A percentile compares a stretch with the other conserved stretches of the same genome.
phyloP scores from a whole-genome alignment of 2,329 filamentous ascomycete genomes.

The Penicillium sp. region DNA sequence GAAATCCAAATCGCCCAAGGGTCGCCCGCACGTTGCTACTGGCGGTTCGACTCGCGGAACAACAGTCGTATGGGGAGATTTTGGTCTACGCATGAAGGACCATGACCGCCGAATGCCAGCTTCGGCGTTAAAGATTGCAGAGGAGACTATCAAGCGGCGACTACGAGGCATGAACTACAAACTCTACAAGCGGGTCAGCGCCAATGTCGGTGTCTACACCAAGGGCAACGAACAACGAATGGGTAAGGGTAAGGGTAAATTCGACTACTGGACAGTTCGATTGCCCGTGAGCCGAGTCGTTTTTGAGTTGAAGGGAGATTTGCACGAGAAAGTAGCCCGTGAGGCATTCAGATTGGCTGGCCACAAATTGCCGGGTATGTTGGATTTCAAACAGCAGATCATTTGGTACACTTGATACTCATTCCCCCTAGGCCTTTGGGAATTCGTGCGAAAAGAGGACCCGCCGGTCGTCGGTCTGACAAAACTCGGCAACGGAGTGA shows the following conservation, averaged over 20 bases:
- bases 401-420: too few species aligned
- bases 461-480: slow-evolving; percentile 86
- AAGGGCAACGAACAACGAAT: slow-evolving; percentile 97
- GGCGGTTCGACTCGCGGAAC: slow-evolving; percentile 89
- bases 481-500: slow-evolving; percentile 74
- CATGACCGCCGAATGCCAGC: slow-evolving; percentile 88
- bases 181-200: slow-evolving; percentile 82
- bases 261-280: slow-evolving; percentile 91
- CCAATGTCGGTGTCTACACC: slow-evolving; percentile 91
- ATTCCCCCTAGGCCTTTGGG: slow-evolving; percentile 52
- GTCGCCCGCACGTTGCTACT: slow-evolving; percentile 77
- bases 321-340: slow-evolving; percentile 90
- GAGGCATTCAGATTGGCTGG: slow-evolving; percentile 93
- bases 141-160: slow-evolving; percentile 85
- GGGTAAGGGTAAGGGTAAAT: slow-evolving; percentile 97
- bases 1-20: slow-evolving; percentile 82
- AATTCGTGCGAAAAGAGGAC: slow-evolving; percentile 91
- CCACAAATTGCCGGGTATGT: slow-evolving; percentile 84
- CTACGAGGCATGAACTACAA: slow-evolving; percentile 88
- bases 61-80: slow-evolving; percentile 94
- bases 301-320: slow-evolving; percentile 82
- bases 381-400: background rate
- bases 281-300: slow-evolving; percentile 86
- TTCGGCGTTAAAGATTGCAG: slow-evolving; percentile 77
- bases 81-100: slow-evolving; percentile 86